Evolutionary conservation across 176 grass and related monocot species (phyloP), one percentile per base, ranked within the genome.

Genomic region (Eragrostis curvula): DNA sequence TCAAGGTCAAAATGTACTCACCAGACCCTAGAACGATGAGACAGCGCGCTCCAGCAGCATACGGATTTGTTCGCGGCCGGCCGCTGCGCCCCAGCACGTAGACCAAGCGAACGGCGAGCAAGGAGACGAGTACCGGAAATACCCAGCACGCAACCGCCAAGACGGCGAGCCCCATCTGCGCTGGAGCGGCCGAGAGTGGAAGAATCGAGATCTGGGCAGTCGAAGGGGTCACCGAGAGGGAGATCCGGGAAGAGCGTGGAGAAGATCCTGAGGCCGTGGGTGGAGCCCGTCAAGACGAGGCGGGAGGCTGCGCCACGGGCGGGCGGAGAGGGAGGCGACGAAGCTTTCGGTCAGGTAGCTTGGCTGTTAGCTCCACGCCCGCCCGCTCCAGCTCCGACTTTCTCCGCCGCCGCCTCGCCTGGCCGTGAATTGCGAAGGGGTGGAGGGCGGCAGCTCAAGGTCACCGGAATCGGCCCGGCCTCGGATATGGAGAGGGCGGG

Each of bases 11-110:
- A 40, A 56, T 1, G 53, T 17, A 81, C 84, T 79, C 73, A 94
- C 92, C 86, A 12, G 92, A 91, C 6, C 92, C 89, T 25, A 94
- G 92, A 51, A 91, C 66, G 70, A 91, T 70, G 70, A 94, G 83
- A 57, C 73, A 86, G 66, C 83, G 89, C 77, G 88, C 30, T 49
- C 71, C 66, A 12, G 69, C 55, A 5, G 57, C 17, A 20, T 3
- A 5, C 17, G 66, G 55, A 44, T 28, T 60, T 24, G 81, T 64
- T n/a, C 18, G 73, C 21, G 79, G 86, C 18, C 49, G 85, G 66
- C 92, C 70, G 24, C 82, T 88, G 79, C 55, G 68, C 68, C 73
- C 79, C 2, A 94, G 49, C 73, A 94, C 85, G 53, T 86, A 88
- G 5, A 81, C 66, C 16, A 86, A 51, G 49, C 92, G 85, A 68